Conservation (phyloP, 2,329 filamentous ascomycete genomes). For the Pestalotiopsis sp. region DNA sequence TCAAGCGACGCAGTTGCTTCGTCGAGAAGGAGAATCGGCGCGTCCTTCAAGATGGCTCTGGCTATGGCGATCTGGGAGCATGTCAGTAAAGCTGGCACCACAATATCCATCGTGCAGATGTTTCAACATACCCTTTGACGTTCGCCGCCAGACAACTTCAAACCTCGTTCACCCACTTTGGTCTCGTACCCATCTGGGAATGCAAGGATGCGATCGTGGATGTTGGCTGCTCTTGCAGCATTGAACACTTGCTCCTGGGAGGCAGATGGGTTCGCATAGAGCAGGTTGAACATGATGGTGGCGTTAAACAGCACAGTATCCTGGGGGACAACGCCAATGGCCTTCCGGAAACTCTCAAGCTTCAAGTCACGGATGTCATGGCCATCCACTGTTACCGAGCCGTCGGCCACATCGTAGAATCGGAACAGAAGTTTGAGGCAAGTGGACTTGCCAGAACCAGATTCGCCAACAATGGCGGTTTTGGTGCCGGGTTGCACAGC, state of each 20-base stretch:
- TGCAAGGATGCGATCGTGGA: constrained; percentile 59
- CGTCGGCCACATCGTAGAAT: constrained; percentile 59
- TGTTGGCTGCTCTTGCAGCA: constrained; percentile 57
- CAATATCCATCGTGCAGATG: not conserved
- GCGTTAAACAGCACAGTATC: constrained; percentile 59
- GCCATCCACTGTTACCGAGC: constrained; percentile 57
- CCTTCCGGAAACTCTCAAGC: constrained; percentile 47
- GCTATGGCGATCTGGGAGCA: constrained; percentile 52
- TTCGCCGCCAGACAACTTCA: constrained; percentile 59
- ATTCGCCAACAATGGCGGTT: constrained; percentile 48
- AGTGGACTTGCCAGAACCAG: constrained; percentile 57
- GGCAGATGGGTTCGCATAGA: constrained; percentile 56
- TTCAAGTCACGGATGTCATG: constrained; percentile 55
- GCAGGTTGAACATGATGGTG: constrained; percentile 62
- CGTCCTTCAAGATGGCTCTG: constrained; percentile 69
- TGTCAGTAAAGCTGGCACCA: not conserved
- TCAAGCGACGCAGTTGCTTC: constrained; percentile 74
- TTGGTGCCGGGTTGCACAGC: constrained; percentile 45
- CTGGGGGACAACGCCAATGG: constrained; percentile 60
- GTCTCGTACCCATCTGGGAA: constrained; percentile 49
- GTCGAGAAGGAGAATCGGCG: constrained; percentile 71
- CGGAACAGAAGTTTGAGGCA: constrained; percentile 60
- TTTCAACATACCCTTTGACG: constrained; percentile 51
- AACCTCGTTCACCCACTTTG: constrained; percentile 27
- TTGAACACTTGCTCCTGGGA: constrained; percentile 57